Percentiles rank a stretch among this genome's conserved stretches.
Evolutionary conservation across 345 rosid species (phyloP).

Genomic region (Cardamine chenopodiifolia): DNA sequence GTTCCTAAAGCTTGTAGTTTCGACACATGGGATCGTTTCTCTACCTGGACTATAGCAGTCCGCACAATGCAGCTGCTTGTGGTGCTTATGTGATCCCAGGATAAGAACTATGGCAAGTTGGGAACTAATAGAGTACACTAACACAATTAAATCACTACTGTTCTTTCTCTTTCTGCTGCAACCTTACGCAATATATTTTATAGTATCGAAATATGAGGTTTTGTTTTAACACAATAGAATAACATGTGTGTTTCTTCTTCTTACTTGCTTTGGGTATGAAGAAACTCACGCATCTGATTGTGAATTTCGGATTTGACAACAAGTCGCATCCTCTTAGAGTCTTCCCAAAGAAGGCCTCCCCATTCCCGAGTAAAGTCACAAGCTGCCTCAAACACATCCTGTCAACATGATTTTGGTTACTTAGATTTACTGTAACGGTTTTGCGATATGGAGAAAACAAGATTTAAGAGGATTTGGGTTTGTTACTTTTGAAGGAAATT

Average conservation of each 20-base stretch:
- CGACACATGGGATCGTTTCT: neutral
- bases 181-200: neutral
- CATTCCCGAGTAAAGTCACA: slow-evolving; percentile 78
- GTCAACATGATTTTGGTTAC: slow-evolving; percentile 19
- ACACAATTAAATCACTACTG: neutral
- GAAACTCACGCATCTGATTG: slow-evolving; percentile 75
- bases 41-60: neutral
- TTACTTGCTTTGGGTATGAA: slow-evolving; percentile 64
- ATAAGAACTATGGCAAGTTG: neutral
- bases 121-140: neutral
- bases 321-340: slow-evolving; percentile 82
- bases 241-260: slow-evolving; percentile 7
- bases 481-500: slow-evolving; percentile 80
- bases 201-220: neutral
- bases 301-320: slow-evolving; percentile 82
- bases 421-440: neutral
- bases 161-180: slow-evolving; percentile 6
- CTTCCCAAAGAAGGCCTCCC: slow-evolving; percentile 90
- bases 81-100: neutral
- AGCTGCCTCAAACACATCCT: slow-evolving; percentile 88
- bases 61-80: neutral
- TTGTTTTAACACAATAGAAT: neutral
- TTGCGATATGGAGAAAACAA: neutral
- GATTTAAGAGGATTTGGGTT: slow-evolving; percentile 11
- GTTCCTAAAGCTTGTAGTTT: slow-evolving; percentile 7